Percentiles rank a stretch among this genome's conserved stretches.
phyloP scores from a whole-genome alignment of 2,329 filamentous ascomycete species.

The Fusarium sp. region DNA sequence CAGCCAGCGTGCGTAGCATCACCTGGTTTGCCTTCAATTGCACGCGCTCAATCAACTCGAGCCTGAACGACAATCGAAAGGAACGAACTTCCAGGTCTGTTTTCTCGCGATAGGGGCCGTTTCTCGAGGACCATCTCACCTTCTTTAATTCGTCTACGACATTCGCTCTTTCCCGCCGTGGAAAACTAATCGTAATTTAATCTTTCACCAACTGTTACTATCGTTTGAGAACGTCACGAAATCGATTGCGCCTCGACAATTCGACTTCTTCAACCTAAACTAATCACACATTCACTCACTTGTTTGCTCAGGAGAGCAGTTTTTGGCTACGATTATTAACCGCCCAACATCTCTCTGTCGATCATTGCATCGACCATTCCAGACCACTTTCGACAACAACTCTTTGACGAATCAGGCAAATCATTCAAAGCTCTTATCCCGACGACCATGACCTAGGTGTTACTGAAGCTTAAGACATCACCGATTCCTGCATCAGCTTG shows the following conservation, averaged over 20 bases:
- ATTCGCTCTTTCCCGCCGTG: slow-evolving; percentile 30
- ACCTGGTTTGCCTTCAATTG: slow-evolving; percentile 36
- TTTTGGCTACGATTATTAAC: slow-evolving; percentile 46
- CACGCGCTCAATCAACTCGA: slow-evolving; percentile 28
- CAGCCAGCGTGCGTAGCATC: slow-evolving; percentile 37
- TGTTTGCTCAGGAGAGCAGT: slow-evolving; percentile 34
- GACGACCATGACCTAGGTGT: slow-evolving; percentile 35
- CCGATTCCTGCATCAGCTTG: slow-evolving; percentile 15
- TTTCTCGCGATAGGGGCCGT: slow-evolving; percentile 20
- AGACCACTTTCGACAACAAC: slow-evolving; percentile 2
- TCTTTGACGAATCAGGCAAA: slow-evolving; percentile 14
- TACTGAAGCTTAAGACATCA: slow-evolving; percentile 17
- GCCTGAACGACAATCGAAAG: slow-evolving; percentile 37
- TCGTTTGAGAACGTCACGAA: slow-evolving; percentile 34
- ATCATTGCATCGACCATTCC: slow-evolving; percentile 26
- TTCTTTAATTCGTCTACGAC: slow-evolving; percentile 32
- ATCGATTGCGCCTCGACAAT: slow-evolving; percentile 18
- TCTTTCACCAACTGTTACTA: slow-evolving; percentile 36
- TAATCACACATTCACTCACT: slow-evolving; percentile 30
- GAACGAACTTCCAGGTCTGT: slow-evolving; percentile 37
- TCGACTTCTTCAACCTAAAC: slow-evolving; percentile 26
- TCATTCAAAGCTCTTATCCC: slow-evolving; percentile 13
- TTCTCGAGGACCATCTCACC: slow-evolving; percentile 31
- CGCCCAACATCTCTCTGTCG: slow-evolving; percentile 41
- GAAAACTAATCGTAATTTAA: slow-evolving; percentile 41